A percentile compares a stretch with the other conserved stretches of the same genome.
Evolutionary conservation across 192 early-diverging fungal species (phyloP).

Genomic region (Ambispora gerdemannii): DNA sequence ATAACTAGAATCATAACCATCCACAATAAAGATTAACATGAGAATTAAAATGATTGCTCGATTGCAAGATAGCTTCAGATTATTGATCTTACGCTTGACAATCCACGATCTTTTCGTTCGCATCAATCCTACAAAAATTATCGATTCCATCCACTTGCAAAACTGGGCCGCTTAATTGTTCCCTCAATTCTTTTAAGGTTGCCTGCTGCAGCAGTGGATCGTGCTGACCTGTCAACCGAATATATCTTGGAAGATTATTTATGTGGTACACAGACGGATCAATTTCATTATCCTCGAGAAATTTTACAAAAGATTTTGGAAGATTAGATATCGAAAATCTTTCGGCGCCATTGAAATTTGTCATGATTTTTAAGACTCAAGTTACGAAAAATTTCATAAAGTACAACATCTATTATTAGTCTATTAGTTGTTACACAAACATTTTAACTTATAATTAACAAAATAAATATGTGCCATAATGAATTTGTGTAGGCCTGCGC

Average conservation of each 20-base stretch:
- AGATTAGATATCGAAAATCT: constrained; percentile 27
- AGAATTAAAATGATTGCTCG: too few relatives aligned
- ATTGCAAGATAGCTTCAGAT: too few relatives aligned
- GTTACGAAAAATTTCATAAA: too few relatives aligned
- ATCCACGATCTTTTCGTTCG: constrained; percentile 49
- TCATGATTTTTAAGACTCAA: neutral
- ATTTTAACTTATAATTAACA: too few relatives aligned
- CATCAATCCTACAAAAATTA: constrained; percentile 56
- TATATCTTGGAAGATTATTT: constrained; percentile 66
- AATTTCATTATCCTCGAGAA: constrained; percentile 70
- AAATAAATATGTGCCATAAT: too few relatives aligned
- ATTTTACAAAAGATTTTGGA: constrained; percentile 63
- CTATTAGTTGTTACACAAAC: too few relatives aligned
- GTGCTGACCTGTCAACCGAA: constrained; percentile 58
- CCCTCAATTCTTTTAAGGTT: constrained; percentile 41
- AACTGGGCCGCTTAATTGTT: constrained; percentile 50
- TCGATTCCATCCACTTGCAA: constrained; percentile 48
- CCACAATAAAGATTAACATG: too few relatives aligned
- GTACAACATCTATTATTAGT: too few relatives aligned
- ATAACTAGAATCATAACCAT: too few relatives aligned
- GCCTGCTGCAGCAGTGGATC: constrained; percentile 35
- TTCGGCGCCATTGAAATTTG: neutral
- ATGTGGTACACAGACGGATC: constrained; percentile 60
- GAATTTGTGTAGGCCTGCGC: too few relatives aligned
- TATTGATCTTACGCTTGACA: constrained; percentile 41